These are phyloP conservation scores for Phytophthora parvispora DNA, from an alignment of 352 stramenopile species.

Conservation along the genomic window DNA sequence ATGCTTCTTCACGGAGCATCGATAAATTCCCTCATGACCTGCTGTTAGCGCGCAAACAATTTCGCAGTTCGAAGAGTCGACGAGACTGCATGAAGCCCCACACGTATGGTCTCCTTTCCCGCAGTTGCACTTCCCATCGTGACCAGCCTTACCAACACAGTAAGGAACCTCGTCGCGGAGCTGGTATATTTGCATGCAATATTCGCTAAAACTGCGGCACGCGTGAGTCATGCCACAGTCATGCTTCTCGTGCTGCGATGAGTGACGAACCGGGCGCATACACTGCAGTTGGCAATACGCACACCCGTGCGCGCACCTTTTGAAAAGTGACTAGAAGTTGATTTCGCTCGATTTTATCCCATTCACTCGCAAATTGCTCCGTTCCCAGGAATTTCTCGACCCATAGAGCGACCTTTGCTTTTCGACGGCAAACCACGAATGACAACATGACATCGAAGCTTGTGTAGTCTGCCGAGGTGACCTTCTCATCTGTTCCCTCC, in stretches of 20 bases:
- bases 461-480: no score
- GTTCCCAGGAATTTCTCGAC: neutral
- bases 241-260: no score
- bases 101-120: neutral
- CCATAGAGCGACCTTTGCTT: neutral
- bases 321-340: neutral
- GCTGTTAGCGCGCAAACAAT: neutral
- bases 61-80: neutral
- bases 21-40: neutral
- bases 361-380: neutral
- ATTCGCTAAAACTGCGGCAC: neutral
- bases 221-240: neutral
- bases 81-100: neutral
- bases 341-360: neutral
- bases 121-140: constrained; percentile 2
- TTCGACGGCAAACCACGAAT: neutral
- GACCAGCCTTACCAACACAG: neutral
- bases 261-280: neutral
- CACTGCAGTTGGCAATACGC: neutral
- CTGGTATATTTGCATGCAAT: no score
- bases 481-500: no score
- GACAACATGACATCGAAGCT: neutral
- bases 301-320: neutral
- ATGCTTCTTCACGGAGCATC: neutral
- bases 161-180: no score